Evolutionary conservation across 2,329 filamentous ascomycete genomes (phyloP), one percentile per base, ranked within the genome.

Genomic region (Aspergillus sp.): DNA sequence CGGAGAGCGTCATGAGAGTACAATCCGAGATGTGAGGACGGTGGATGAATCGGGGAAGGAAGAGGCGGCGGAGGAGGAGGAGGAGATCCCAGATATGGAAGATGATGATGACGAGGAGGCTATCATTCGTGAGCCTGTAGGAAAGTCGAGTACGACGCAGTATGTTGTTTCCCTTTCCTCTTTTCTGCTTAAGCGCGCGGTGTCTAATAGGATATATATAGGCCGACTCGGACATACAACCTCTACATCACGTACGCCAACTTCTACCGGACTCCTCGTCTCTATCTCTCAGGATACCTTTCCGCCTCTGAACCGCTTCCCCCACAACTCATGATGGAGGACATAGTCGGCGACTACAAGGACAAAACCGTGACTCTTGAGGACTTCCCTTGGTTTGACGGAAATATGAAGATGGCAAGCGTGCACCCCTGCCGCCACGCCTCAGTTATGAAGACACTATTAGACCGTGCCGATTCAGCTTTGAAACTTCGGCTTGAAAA

Each of bases 361-460:
- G 92, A 96, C 80, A 99, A 99, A 82, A 99, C 95, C 0, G 95
- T 99, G 60, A 99, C 95, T 2, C 87, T 98, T 58, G 95, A 99
- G 73, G 92, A 97, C 76, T 99, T 99, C 72, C 92, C 91, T 47
- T 97, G 96, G 80, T 95, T 96, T 73, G 90, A 91, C 64, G 89
- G 90, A 70, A 88, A 87, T 67, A 87, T 97, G 72, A 96, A 97
- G 81, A 99, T 97, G 85, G 95, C 93, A 35, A 95, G 90, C 33
- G 90, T 99, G 14, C 95, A 99, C 71, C 95, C 95, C 3, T 99
- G 95, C 84, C 96, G 95, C 73, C 95, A 99, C 73, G 95, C 95
- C 9, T 90, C 90, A 27, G 95, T 99, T 66, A 99, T 99, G 95
- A 99, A 98, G 79, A 91, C 91, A 21, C 85, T 99, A 4, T 88